A percentile compares a stretch with the other conserved stretches of the same genome.
phyloP scores from a whole-genome alignment of 1,284 basidiomycete species.

The Heterobasidion irregulare region DNA sequence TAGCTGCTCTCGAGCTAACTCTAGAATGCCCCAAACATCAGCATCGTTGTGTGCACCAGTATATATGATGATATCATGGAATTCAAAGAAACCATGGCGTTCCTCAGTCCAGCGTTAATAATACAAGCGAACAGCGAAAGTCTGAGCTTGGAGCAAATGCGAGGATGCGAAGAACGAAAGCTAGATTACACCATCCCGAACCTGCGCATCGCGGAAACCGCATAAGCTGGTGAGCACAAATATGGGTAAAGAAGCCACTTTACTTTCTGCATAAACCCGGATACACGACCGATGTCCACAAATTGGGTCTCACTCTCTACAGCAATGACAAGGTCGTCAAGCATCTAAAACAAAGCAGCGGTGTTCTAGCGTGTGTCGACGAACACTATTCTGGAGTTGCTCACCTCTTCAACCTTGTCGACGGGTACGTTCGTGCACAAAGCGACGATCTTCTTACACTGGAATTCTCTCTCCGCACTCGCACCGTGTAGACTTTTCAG shows the following conservation, averaged over 20 bases:
- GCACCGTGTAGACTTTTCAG: constrained; percentile 70
- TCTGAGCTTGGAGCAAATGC: not conserved
- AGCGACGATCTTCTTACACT: constrained; percentile 87
- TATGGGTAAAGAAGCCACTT: constrained; percentile 6
- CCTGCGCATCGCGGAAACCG: constrained; percentile 26
- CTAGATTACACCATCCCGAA: constrained; percentile 64
- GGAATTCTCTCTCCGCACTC: constrained; percentile 78
- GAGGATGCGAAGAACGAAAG: not conserved
- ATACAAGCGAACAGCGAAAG: not conserved
- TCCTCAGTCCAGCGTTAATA: not conserved
- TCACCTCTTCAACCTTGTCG: constrained; percentile 84
- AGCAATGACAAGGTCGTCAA: constrained; percentile 82
- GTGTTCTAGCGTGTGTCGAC: constrained; percentile 10
- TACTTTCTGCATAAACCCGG: constrained; percentile 85
- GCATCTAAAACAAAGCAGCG: constrained; percentile 46
- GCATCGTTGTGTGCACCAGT: not conserved
- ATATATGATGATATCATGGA: constrained; percentile 2
- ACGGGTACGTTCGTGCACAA: constrained; percentile 83
- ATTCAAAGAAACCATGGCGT: not conserved
- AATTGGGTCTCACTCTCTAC: constrained; percentile 84
- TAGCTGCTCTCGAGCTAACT: not conserved
- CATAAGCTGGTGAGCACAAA: not conserved
- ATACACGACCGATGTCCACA: constrained; percentile 80
- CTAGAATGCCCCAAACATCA: not conserved
- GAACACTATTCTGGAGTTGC: constrained; percentile 22